Base-by-base conservation (phyloP, 2,329 filamentous ascomycete genomes). In the Endoconidiophora polonica region DNA sequence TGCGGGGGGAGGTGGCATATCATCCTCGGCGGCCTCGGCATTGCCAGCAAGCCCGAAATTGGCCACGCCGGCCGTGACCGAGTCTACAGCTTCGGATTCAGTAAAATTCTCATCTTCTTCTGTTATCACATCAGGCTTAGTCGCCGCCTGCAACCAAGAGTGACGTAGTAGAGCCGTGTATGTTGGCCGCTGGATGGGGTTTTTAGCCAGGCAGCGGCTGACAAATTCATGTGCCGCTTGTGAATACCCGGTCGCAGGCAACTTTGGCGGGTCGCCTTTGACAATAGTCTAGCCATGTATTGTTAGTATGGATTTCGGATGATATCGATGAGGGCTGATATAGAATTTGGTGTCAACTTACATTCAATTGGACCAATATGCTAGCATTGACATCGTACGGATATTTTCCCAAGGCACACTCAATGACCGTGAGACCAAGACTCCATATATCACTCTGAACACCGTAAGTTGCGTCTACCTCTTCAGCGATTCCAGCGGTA, bases 391-490 rank as follows among this genome's bases (percentile, higher is more conserved):
- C 91, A 64, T 98, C 91, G 59, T 98, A 98, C 1, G 91, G 91
- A 63, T 98, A 98, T 58, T 81, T 76, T 43, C 91, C 91, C 71
- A 93, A 79, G 22, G 90, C 90, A 63, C 90, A 96, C 65, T 98
- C 91, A 58, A 98, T 94, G 56, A 98, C 83, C 24, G 86, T 93
- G 61, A 98, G 65, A 14, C 91, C 91, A 57, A 98, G 66, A 64
- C 86, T 94, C 91, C 91, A 98, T 53, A 98, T 90, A 62, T 98
- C 91, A 61, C 86, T 94, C 66, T 96, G 91, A 38, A 98, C 91
- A 62, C 86, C 94, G 65, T 98, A 98, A 2, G 90, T 94, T 51
- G 90, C 90, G 53, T 81, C 82, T 20, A 38, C 50, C 14, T 42
- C 26, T 4, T 76, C 72, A 52, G 84, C 78, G 59, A 87, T 78